Base-by-base conservation (phyloP, 345 rosid genomes). In the Hibiscus trionum region DNA sequence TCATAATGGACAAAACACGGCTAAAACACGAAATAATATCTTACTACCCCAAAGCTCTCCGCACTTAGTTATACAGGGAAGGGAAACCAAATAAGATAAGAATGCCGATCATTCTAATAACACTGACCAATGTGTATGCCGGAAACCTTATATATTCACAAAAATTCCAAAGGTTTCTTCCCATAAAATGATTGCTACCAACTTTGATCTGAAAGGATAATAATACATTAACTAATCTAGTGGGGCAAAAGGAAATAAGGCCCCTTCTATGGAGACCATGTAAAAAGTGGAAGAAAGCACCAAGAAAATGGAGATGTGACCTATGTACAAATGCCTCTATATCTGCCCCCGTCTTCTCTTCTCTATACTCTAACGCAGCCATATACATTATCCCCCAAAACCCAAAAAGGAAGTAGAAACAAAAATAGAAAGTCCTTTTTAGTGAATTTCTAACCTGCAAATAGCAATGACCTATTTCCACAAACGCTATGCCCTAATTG, bases 271-370 rank as follows among this genome's bases (percentile, higher is more conserved):
- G 56, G 19, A 75, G 79, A 77, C 73, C 79, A 61, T 76, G 65
- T 74, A 74, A 80, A 75, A 68, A 67, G 61, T 39, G 80, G 60
- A 68, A 55, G 70, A 29, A 68, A 49, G 72, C 63, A 75, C 56
- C 55, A 81, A 72, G 78, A 73, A 57, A 77, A 66, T 78, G 82
- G 72, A 77, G 81, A 75, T 11, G 78, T 76, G 85, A 79, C 66
- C 79, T 80, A 92, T 88, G 88, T 90, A 90, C 96, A 88, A 77
- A 72, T 80, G 80, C 80, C 87, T 82, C 84, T 88, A 81, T 85
- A 79, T 81, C 76, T 64, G 80, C 63, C 27, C 84, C 83, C 73
- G 75, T 58, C 81, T 73, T 83, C 82, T 82, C 86, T 61, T 83
- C 83, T 82, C 87, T 61, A 73, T 46, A 61, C 67, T 78, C 86